phyloP scores from a whole-genome alignment of 1,284 basidiomycete species.

The Ceratobasidium sp. region DNA sequence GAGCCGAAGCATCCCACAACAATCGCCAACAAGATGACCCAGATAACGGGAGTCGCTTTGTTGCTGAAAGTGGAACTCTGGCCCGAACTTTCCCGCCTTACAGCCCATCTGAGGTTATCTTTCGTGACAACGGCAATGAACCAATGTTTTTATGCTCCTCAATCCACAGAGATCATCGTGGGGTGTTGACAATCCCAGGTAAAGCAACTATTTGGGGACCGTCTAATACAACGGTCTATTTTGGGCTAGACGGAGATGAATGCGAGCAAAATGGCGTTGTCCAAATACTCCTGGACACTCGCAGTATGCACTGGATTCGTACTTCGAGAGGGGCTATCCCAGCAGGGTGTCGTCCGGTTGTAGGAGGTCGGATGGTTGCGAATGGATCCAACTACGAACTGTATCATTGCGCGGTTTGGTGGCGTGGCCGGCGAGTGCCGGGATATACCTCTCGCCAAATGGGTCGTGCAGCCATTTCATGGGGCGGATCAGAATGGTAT shows the following conservation, averaged over 20 bases:
- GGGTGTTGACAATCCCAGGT: constrained; percentile 18
- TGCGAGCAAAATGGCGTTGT: constrained; percentile 19
- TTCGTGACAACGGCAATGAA: constrained; percentile 30
- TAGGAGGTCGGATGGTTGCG: neutral
- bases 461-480: constrained; percentile 26
- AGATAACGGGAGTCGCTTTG: constrained; percentile 23
- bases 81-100: constrained; percentile 17
- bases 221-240: constrained; percentile 20
- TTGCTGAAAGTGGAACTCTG: constrained; percentile 12
- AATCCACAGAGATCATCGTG: neutral
- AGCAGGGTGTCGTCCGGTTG: constrained; percentile 31
- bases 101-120: constrained; percentile 12
- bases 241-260: constrained; percentile 12
- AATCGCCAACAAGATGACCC: neutral
- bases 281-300: constrained; percentile 18
- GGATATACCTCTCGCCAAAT: constrained; percentile 26
- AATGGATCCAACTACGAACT: constrained; percentile 11
- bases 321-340: constrained; percentile 20
- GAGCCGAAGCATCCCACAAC: neutral
- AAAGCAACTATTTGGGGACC: constrained; percentile 20
- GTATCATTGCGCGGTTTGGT: constrained; percentile 38
- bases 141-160: constrained; percentile 32
- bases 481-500: constrained; percentile 29
- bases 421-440: constrained; percentile 31
- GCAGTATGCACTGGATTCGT: constrained; percentile 31